Conservation (phyloP, 805 yeast genomes). For the Suhomyces faveliae region DNA sequence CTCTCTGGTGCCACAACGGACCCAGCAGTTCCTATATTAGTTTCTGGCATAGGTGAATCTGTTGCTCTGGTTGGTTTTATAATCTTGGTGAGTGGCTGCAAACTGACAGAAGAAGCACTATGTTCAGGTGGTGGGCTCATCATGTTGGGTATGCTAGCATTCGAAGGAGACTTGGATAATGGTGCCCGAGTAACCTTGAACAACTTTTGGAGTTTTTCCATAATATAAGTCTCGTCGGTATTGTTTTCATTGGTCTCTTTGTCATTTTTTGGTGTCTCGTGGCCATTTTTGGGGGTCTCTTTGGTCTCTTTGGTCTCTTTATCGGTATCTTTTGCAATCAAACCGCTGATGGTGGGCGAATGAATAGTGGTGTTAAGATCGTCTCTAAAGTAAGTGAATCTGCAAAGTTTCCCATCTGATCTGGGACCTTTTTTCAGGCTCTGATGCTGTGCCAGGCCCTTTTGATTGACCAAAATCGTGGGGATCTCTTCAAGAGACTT, state of each 20-base stretch:
- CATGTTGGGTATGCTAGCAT: slow-evolving; percentile 7
- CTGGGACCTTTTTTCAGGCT: neutral
- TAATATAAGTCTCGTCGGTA: too few species aligned
- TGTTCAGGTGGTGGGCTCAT: neutral
- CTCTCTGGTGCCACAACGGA: slow-evolving; percentile 11
- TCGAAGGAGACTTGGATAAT: slow-evolving; percentile 10
- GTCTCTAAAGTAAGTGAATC: slow-evolving; percentile 92
- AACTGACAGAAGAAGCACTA: neutral
- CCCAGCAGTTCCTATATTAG: slow-evolving; percentile 7
- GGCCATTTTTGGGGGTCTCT: too few species aligned
- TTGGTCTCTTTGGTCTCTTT: too few species aligned
- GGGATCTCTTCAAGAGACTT: slow-evolving; percentile 28
- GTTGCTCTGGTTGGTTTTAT: neutral
- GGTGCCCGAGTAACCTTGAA: slow-evolving; percentile 25
- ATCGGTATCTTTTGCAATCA: slow-evolving; percentile 24
- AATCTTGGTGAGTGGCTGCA: slow-evolving; percentile 7
- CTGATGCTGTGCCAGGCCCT: slow-evolving; percentile 1
- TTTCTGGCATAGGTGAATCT: slow-evolving; percentile 9
- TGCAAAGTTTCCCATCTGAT: slow-evolving; percentile 33
- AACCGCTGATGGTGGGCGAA: slow-evolving; percentile 82
- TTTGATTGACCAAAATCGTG: slow-evolving; percentile 24
- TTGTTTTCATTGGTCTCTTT: too few species aligned
- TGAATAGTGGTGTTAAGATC: slow-evolving; percentile 87
- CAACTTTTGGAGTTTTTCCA: slow-evolving; percentile 18
- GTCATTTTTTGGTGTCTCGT: too few species aligned